These are phyloP conservation scores for Thymus mandschuricus DNA, from an alignment of 257 asterid species.

Conservation along the genomic window DNA sequence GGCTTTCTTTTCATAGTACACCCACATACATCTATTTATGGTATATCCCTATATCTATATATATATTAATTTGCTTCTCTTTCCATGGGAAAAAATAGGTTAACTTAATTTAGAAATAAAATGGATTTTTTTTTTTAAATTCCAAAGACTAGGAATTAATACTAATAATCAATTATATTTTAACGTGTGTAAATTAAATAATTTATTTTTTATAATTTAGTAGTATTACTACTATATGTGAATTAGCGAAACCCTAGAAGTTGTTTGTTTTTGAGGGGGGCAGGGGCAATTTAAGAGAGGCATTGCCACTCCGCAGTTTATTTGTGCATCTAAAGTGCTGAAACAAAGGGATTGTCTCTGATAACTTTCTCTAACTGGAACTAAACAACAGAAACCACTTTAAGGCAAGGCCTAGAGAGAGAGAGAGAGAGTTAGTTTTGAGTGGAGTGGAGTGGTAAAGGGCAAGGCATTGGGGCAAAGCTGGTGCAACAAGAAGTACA, in stretches of 20 bases:
- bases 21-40: too few species aligned
- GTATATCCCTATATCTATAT: too few species aligned
- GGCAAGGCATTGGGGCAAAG: not conserved
- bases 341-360: constrained; percentile 42
- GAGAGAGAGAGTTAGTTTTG: not conserved
- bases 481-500: constrained; percentile 30
- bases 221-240: not conserved
- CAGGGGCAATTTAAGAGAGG: constrained; percentile 32
- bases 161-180: too few species aligned
- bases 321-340: constrained; percentile 41
- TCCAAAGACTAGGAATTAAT: too few species aligned
- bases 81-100: too few species aligned
- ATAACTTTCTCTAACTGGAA: constrained; percentile 40
- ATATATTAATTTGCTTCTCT: too few species aligned
- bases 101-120: too few species aligned
- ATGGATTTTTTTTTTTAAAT: too few species aligned
- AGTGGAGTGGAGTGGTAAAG: not conserved
- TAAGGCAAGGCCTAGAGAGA: not conserved
- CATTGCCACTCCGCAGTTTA: constrained; percentile 34
- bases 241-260: constrained; percentile 29
- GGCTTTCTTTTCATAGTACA: too few species aligned
- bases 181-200: not conserved
- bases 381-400: constrained; percentile 33
- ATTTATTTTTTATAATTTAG: not conserved
- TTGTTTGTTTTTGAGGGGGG: not conserved